Percentiles rank a stretch among this genome's conserved stretches.
These are phyloP conservation scores for Durusdinium trenchii DNA, from an alignment of 73 alveolate genomes.

Conservation along the genomic window DNA sequence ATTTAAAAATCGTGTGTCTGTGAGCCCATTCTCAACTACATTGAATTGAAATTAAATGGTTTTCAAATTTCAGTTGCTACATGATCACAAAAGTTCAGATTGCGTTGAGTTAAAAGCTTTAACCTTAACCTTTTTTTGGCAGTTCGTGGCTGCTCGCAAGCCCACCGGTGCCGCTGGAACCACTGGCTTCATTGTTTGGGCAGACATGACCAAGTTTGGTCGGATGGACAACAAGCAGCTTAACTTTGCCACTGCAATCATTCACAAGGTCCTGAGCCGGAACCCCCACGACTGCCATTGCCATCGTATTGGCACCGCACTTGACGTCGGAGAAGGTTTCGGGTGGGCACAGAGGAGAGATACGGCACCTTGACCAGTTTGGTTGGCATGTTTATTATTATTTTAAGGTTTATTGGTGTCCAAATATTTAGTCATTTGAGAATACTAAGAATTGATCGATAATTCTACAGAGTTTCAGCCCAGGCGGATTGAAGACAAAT, in stretches of 20 bases:
- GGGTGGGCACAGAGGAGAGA: not conserved
- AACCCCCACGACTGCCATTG: not conserved
- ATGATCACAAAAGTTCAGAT: no score
- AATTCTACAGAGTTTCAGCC: not conserved
- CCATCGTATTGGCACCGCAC: slow-evolving; percentile 7
- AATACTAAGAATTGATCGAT: no score
- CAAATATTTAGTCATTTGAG: not conserved
- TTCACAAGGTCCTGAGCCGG: not conserved
- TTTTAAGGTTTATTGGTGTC: not conserved
- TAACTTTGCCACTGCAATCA: not conserved
- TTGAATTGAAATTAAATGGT: no score
- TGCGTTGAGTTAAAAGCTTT: no score
- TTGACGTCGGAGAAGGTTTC: not conserved
- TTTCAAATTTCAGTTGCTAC: not conserved
- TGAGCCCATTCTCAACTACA: not conserved
- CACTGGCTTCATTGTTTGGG: not conserved
- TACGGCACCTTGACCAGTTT: not conserved
- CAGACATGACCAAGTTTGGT: slow-evolving; percentile 26
- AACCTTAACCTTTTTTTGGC: not conserved
- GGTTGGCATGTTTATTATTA: not conserved
- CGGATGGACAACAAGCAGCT: slow-evolving; percentile 60
- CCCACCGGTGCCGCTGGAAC: not conserved
- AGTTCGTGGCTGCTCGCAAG: slow-evolving; percentile 61
- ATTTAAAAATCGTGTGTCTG: not conserved
- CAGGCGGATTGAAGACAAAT: not conserved